Evolutionary conservation across 768 basidiomycete genomes (phyloP).

Genomic region (Pleurotus platypus): DNA sequence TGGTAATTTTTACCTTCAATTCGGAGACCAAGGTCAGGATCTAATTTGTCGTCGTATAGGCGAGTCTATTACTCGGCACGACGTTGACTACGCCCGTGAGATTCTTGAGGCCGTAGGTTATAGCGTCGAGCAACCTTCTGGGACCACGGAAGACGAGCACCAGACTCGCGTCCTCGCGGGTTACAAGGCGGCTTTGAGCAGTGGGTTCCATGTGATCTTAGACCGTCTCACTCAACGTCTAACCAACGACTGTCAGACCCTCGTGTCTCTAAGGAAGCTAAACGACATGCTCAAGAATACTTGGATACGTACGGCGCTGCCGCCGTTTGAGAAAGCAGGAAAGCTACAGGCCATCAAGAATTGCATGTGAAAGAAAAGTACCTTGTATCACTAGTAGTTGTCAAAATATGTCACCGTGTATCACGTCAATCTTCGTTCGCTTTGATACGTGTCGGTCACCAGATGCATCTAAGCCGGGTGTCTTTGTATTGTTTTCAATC

Average conservation of each 20-base stretch:
- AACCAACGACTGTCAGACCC: constrained; percentile 29
- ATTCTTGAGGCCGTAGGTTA: constrained; percentile 45
- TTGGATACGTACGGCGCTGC: constrained; percentile 26
- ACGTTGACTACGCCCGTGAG: constrained; percentile 53
- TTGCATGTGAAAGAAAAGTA: background rate
- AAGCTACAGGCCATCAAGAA: too few relatives aligned
- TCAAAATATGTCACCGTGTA: too few relatives aligned
- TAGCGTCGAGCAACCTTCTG: constrained; percentile 18
- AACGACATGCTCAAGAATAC: constrained; percentile 42
- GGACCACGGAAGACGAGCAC: constrained; percentile 33
- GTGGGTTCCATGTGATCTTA: constrained; percentile 18
- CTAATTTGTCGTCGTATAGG: constrained; percentile 23
- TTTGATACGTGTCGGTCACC: too few relatives aligned
- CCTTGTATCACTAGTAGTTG: too few relatives aligned
- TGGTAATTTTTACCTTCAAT: constrained; percentile 24
- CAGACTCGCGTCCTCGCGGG: constrained; percentile 46
- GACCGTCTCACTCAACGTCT: background rate
- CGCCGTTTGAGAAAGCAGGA: background rate
- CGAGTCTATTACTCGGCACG: constrained; percentile 39
- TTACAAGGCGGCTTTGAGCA: constrained; percentile 52
- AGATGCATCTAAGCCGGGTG: too few relatives aligned
- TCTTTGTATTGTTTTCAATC: too few relatives aligned
- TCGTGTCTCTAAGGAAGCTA: constrained; percentile 43
- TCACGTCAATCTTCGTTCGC: too few relatives aligned
- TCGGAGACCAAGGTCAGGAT: background rate